Conservation (phyloP, 129 eudicot genomes). For the Daucus carota region DNA sequence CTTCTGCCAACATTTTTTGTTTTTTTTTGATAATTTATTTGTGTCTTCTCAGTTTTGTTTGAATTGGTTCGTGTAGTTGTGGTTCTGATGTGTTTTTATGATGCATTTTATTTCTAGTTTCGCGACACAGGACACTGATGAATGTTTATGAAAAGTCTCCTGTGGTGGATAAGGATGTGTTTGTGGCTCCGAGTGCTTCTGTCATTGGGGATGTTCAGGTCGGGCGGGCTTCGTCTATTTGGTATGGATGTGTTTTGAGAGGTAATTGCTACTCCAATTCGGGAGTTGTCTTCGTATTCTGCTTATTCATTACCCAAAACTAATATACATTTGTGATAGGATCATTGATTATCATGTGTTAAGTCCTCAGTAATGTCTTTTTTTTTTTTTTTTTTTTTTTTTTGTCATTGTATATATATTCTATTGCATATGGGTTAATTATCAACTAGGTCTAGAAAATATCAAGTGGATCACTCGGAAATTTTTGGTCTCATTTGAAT, state of each 20-base stretch:
- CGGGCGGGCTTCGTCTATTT: constrained; percentile 62
- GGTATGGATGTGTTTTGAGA: constrained; percentile 84
- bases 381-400: background rate
- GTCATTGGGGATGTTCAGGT: constrained; percentile 71
- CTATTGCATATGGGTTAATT: too few relatives aligned
- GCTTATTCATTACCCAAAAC: background rate
- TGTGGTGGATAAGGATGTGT: constrained; percentile 60
- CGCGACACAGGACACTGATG: constrained; percentile 84
- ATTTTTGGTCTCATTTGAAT: too few relatives aligned
- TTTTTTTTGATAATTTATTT: background rate
- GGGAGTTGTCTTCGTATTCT: background rate
- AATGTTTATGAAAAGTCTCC: constrained; percentile 66
- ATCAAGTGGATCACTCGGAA: too few relatives aligned
- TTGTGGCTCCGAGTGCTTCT: constrained; percentile 88
- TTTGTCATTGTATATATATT: too few relatives aligned
- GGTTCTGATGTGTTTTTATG: background rate
- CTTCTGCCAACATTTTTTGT: background rate
- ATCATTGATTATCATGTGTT: too few relatives aligned
- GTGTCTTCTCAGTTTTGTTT: background rate
- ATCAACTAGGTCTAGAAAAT: too few relatives aligned
- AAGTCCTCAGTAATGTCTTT: background rate
- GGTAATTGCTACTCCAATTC: constrained; percentile 25
- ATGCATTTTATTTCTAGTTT: constrained; percentile 30
- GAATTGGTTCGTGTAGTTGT: too few relatives aligned
- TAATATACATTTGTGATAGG: background rate